Conservation (phyloP, 2,329 filamentous ascomycete genomes). For the Lachnellula arida region DNA sequence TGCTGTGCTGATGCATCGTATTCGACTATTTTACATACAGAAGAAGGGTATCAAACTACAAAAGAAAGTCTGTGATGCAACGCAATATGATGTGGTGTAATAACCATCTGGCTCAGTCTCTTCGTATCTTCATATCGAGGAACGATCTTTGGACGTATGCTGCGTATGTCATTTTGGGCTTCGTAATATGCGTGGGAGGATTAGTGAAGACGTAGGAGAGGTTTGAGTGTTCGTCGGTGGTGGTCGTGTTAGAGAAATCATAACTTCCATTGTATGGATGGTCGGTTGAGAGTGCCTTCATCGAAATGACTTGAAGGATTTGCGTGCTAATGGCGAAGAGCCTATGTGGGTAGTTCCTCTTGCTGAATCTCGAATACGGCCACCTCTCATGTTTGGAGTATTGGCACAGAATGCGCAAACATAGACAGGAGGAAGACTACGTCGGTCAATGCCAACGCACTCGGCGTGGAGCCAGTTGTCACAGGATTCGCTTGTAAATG, state of each 20-base stretch:
- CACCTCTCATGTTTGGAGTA: slow-evolving; percentile 49
- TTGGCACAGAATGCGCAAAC: slow-evolving; percentile 61
- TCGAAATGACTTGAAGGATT: slow-evolving; percentile 41
- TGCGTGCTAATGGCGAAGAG: slow-evolving; percentile 40
- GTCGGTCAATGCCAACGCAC: slow-evolving; percentile 55
- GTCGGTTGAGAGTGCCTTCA: slow-evolving; percentile 18
- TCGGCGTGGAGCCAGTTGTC: slow-evolving; percentile 62
- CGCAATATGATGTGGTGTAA: slow-evolving; percentile 3
- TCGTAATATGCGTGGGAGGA: neutral
- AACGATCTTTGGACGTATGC: neutral
- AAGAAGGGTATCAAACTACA: slow-evolving; percentile 21
- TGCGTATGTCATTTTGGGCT: neutral
- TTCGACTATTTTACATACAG: slow-evolving; percentile 5
- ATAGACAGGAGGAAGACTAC: slow-evolving; percentile 54
- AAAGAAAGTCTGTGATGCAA: slow-evolving; percentile 7
- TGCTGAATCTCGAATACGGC: slow-evolving; percentile 40
- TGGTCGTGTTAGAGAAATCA: too few relatives aligned
- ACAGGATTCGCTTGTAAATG: slow-evolving; percentile 51
- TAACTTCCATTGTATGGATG: neutral
- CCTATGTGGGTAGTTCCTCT: slow-evolving; percentile 18
- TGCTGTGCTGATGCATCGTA: neutral
- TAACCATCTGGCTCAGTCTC: neutral
- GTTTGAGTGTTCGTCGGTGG: too few relatives aligned
- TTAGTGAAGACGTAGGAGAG: too few relatives aligned
- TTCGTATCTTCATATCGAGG: slow-evolving; percentile 1